Conservation (phyloP, 331 rosid genomes). For the Cydonia oblonga region DNA sequence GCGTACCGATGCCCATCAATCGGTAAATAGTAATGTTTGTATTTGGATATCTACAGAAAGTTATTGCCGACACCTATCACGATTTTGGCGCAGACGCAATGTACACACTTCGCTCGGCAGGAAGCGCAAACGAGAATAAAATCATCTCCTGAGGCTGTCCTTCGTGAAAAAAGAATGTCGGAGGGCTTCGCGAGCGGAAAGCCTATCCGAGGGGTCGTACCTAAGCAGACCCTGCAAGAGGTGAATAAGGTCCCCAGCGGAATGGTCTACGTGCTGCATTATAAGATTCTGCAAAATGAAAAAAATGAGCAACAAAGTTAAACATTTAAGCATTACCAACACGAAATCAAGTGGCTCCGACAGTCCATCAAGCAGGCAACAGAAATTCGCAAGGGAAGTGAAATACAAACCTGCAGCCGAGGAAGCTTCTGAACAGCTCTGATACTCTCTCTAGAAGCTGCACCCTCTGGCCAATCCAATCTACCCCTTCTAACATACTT, state of each 20-base stretch:
- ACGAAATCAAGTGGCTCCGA: too few species aligned
- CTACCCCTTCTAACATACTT: slow-evolving; percentile 80
- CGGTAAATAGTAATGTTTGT: background rate
- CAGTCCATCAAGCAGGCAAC: background rate
- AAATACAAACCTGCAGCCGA: slow-evolving; percentile 58
- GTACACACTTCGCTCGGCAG: background rate
- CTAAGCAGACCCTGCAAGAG: slow-evolving; percentile 79
- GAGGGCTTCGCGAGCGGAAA: slow-evolving; percentile 69
- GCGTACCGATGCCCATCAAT: background rate
- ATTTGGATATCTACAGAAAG: background rate
- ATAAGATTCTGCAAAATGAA: slow-evolving; percentile 56
- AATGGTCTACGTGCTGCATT: slow-evolving; percentile 96
- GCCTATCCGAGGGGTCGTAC: slow-evolving; percentile 60
- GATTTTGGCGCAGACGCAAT: background rate
- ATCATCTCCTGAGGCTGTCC: slow-evolving; percentile 47
- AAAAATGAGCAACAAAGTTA: background rate
- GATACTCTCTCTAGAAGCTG: slow-evolving; percentile 82
- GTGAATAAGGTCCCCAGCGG: slow-evolving; percentile 87
- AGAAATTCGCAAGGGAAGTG: too few species aligned
- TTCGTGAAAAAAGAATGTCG: slow-evolving; percentile 64
- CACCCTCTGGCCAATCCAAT: slow-evolving; percentile 91
- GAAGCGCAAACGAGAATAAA: background rate
- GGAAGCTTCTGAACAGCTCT: slow-evolving; percentile 77
- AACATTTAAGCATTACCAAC: too few species aligned
- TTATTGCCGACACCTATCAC: background rate